Base-by-base conservation (phyloP, 108 stramenopile genomes). In the Skeletonema grethae region DNA sequence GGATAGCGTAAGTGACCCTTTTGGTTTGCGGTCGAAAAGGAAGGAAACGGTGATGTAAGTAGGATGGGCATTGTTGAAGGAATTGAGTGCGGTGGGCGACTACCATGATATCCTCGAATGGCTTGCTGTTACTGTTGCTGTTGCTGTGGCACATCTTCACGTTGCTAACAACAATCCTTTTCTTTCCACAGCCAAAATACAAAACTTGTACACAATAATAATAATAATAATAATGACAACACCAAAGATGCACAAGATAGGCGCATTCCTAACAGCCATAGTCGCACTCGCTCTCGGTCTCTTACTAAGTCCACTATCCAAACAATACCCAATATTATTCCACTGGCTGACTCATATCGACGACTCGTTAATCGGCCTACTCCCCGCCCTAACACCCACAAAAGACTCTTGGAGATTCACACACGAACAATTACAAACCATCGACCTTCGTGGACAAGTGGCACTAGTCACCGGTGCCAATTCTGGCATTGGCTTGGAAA, bases 381-480 rank as follows among this genome's bases (percentile, higher is more conserved):
- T 71, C 1, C 76, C 76, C 2, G 45, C 63, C 31, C 0, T 65
- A 10, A 38, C 69, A 11, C 70, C 69, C 11, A 7, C 50, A 2
- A 46, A 28, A 2, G 34, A 28, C 1, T 43, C 35, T 30, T 76
- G 70, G 70, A 56, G 57, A 41, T 76, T 38, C 25, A 76, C 76
- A 11, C 31, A 34, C 63, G 76, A 76, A 38, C 50, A 72, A 60
- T 61, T 78, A 30, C 18, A 57, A 22, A 25, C 41, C 5, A 18
- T 67, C 36, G 77, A 73, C n/a, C 63, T 88, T 57, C 57, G 43
- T 18, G 87, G 87, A n/a, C 87, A 88, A 67, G 53, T 59, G 11
- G 87, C 85, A 1, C 35, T 88, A 36, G 78, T 88, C 13, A 88
- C 87, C 12, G 87, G 87, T 50, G 87, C 73, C 46, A 88, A 88